phyloP scores from a whole-genome alignment of 2,329 filamentous ascomycete species.

The Botrytis aclada region DNA sequence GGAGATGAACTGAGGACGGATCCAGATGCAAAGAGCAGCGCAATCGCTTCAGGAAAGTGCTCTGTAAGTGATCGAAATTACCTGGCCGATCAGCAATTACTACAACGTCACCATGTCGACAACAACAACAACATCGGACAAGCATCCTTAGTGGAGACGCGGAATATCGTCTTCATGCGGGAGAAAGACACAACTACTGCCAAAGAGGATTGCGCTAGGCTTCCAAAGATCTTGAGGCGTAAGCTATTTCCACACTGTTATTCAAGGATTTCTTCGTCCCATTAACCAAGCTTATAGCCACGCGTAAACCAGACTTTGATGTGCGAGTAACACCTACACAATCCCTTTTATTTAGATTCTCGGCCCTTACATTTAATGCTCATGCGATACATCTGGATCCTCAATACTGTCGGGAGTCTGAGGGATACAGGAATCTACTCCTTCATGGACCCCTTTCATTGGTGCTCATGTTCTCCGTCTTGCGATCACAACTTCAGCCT shows the following conservation, averaged over 20 bases:
- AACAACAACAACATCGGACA: not conserved
- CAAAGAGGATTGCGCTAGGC: constrained; percentile 23
- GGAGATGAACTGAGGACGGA: constrained; percentile 25
- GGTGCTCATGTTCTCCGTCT: constrained; percentile 68
- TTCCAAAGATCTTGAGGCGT: constrained; percentile 31
- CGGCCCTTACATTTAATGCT: constrained; percentile 86
- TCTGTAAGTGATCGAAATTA: not conserved
- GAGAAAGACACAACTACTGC: constrained; percentile 33
- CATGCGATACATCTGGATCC: constrained; percentile 86
- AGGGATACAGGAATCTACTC: constrained; percentile 72
- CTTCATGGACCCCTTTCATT: constrained; percentile 85
- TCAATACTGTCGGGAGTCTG: constrained; percentile 63
- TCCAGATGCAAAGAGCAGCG: constrained; percentile 25
- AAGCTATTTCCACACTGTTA: constrained; percentile 22
- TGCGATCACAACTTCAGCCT: constrained; percentile 49
- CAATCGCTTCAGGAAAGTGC: not conserved
- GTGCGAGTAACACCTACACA: constrained; percentile 64
- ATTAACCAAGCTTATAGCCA: constrained; percentile 22
- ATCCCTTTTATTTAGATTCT: constrained; percentile 82
- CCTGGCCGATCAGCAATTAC: constrained; percentile 10
- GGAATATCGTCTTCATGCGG: constrained; percentile 63
- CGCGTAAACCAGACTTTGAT: constrained; percentile 47
- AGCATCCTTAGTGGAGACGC: constrained; percentile 50
- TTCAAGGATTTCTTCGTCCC: not conserved
- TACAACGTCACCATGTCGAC: constrained; percentile 1